A percentile compares a stretch with the other conserved stretches of the same genome.
Conservation (phyloP, 2,329 filamentous ascomycete species). For the Aspergillus sp. region DNA sequence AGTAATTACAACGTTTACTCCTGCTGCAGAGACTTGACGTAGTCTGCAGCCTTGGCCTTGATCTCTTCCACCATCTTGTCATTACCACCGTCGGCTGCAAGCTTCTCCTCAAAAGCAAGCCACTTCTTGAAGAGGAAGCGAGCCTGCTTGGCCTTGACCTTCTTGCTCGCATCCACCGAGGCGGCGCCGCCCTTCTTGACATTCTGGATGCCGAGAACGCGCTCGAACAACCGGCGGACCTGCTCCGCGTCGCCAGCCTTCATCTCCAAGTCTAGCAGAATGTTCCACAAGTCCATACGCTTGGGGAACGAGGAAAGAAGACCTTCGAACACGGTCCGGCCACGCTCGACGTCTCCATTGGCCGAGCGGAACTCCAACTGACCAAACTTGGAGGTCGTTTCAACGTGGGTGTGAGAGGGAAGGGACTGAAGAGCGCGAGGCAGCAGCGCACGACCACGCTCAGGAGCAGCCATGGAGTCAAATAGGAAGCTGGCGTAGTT, state of each 20-base stretch:
- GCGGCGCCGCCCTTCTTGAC: conserved; percentile 28
- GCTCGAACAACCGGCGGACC: conserved; percentile 75
- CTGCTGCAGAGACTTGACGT: conserved; percentile 50
- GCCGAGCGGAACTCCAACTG: conserved; percentile 84
- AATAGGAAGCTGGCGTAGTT: conserved; percentile 96
- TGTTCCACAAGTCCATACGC: conserved; percentile 88
- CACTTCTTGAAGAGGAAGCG: conserved; percentile 88
- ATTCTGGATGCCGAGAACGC: conserved; percentile 53
- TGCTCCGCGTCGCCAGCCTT: conserved; percentile 56
- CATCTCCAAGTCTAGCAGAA: conserved; percentile 81
- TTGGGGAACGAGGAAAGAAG: conserved; percentile 81
- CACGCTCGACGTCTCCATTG: conserved; percentile 80
- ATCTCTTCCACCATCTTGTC: conserved; percentile 67
- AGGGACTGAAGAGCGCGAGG: conserved; percentile 81
- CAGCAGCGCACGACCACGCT: conserved; percentile 72
- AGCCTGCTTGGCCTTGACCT: conserved; percentile 75
- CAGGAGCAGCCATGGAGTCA: conserved; percentile 63
- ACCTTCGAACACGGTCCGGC: conserved; percentile 89
- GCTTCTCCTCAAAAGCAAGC: conserved; percentile 78
- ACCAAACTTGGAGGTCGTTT: conserved; percentile 81
- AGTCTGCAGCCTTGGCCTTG: conserved; percentile 65
- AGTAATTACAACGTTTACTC: conserved; percentile 10
- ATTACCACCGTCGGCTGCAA: conserved; percentile 51
- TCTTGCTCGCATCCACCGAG: conserved; percentile 45
- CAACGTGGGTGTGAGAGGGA: conserved; percentile 62